Evolutionary conservation across 106 monocot species (phyloP).

Genomic region (Alisma plantagoaquatica): DNA sequence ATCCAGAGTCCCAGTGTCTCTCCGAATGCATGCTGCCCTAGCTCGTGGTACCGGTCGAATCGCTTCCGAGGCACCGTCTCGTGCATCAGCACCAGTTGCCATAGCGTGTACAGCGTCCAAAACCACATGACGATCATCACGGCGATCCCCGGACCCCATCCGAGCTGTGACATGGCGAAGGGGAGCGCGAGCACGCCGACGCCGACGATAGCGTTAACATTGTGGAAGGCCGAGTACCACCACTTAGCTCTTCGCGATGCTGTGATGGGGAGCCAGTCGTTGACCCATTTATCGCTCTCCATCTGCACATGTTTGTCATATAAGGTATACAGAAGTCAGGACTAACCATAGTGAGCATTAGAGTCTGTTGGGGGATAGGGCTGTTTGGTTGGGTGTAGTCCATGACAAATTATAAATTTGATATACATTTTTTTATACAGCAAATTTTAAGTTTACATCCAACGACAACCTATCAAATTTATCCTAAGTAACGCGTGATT

Average conservation of each 20-base stretch:
- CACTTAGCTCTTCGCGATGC: background rate
- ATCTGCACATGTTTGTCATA: too few relatives aligned
- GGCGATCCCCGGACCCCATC: constrained; percentile 52
- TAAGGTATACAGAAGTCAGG: too few relatives aligned
- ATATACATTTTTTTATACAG: too few relatives aligned
- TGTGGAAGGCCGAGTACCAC: constrained; percentile 2
- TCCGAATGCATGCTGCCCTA: too few relatives aligned
- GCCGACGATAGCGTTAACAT: background rate
- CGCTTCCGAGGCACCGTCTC: constrained; percentile 57
- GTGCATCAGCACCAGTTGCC: constrained; percentile 81
- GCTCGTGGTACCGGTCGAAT: constrained; percentile 66
- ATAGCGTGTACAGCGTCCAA: constrained; percentile 50
- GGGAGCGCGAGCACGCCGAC: background rate
- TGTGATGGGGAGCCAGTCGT: background rate
- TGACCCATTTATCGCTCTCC: background rate
- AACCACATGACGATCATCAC: constrained; percentile 48
- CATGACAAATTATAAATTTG: too few relatives aligned
- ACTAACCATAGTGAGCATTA: too few relatives aligned
- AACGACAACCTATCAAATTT: too few relatives aligned
- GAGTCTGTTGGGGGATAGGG: too few relatives aligned
- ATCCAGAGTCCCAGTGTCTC: constrained; percentile 54
- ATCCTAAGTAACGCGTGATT: too few relatives aligned
- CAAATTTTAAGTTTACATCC: too few relatives aligned
- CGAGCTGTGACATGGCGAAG: constrained; percentile 2
- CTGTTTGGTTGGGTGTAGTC: too few relatives aligned